phyloP scores from a whole-genome alignment of 1,139 yeast species.

The Pichia sp. region DNA sequence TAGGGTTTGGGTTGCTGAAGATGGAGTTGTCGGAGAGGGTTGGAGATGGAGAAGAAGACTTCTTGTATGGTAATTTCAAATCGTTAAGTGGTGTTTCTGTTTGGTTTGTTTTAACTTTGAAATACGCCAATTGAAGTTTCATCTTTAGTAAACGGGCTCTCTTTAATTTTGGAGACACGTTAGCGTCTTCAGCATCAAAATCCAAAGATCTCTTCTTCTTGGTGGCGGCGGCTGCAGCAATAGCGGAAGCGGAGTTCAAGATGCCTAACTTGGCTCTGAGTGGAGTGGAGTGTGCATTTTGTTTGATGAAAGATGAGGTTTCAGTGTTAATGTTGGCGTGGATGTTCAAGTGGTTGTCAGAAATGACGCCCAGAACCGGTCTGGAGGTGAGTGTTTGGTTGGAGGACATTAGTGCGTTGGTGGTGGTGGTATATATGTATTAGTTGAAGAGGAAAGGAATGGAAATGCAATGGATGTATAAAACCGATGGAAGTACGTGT shows the following conservation, averaged over 20 bases:
- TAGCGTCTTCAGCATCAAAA: slow-evolving; percentile 1
- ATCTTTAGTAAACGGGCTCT: slow-evolving; percentile 63
- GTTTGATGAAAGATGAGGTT: background rate
- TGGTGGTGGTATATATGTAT: no score
- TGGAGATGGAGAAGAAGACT: no score
- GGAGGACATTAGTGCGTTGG: background rate
- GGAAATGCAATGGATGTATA: no score
- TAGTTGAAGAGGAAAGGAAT: no score
- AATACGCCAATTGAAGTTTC: slow-evolving; percentile 75
- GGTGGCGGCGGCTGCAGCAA: no score
- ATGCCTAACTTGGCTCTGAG: background rate
- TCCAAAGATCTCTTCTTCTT: background rate
- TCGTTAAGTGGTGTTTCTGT: slow-evolving; percentile 35
- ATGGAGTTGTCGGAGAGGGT: background rate
- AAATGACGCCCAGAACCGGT: slow-evolving; percentile 4
- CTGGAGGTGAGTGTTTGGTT: background rate
- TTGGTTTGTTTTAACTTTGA: slow-evolving; percentile 64
- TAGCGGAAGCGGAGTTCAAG: background rate
- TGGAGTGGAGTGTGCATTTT: background rate
- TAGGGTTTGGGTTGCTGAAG: background rate
- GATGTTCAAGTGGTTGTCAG: background rate
- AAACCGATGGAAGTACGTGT: no score
- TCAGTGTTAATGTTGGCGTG: background rate
- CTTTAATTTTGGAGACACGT: slow-evolving; percentile 27
- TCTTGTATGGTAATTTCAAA: slow-evolving; percentile 22